Conservation (phyloP, 805 yeast species). For the Komagataella pseudopastoris region DNA sequence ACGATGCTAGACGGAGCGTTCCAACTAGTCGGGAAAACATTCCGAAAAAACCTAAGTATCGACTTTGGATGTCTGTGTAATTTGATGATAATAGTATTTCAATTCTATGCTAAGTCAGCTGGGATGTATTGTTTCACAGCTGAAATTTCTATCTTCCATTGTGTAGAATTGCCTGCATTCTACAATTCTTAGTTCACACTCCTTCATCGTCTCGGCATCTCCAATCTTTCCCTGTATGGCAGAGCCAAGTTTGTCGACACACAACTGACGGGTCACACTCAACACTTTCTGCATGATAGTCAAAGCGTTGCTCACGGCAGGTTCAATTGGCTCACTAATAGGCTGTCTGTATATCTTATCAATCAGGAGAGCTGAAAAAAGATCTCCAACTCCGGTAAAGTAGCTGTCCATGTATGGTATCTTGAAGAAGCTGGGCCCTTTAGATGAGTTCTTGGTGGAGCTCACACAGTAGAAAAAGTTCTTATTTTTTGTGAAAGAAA, state of each 20-base stretch:
- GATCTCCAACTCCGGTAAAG: slow-evolving; percentile 92
- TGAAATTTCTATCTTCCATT: slow-evolving; percentile 1
- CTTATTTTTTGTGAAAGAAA: slow-evolving; percentile 14
- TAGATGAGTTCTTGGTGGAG: background rate
- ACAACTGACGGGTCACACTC: slow-evolving; percentile 27
- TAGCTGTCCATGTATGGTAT: slow-evolving; percentile 61
- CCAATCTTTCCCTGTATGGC: slow-evolving; percentile 37
- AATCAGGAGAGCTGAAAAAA: slow-evolving; percentile 67
- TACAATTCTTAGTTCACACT: slow-evolving; percentile 58
- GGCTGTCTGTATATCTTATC: slow-evolving; percentile 37
- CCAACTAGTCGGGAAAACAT: background rate
- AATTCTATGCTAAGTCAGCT: background rate
- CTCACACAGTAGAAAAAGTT: background rate
- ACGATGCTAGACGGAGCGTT: background rate
- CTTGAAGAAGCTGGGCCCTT: slow-evolving; percentile 21
- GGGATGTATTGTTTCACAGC: background rate
- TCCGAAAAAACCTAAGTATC: background rate
- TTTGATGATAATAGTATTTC: background rate
- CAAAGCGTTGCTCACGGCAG: slow-evolving; percentile 2
- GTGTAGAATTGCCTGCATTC: slow-evolving; percentile 33
- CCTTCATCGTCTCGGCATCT: slow-evolving; percentile 46
- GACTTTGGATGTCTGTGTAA: background rate
- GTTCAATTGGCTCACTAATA: background rate
- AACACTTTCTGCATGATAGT: slow-evolving; percentile 41
- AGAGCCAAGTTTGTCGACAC: slow-evolving; percentile 21